Conservation (phyloP, 768 basidiomycete genomes). For the Termitomyces sp. region DNA sequence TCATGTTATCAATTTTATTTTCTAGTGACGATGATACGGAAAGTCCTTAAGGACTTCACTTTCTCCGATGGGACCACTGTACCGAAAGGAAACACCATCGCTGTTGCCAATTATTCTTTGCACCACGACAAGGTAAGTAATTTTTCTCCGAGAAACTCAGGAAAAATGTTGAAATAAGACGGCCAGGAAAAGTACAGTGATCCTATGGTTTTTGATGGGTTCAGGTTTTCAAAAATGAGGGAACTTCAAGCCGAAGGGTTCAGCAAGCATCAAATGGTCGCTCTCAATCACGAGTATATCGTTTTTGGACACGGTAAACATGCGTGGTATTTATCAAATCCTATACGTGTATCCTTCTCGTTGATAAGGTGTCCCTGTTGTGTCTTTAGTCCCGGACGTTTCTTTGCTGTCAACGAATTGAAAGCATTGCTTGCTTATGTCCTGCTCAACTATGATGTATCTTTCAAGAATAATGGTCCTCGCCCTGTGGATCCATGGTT, state of each 20-base stretch:
- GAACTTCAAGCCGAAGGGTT: constrained; percentile 16
- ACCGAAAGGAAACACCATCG: constrained; percentile 28
- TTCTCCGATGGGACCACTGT: constrained; percentile 38
- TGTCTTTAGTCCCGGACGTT: constrained; percentile 31
- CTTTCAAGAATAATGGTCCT: constrained; percentile 19
- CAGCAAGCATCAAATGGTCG: constrained; percentile 22
- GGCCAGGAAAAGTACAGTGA: constrained; percentile 10
- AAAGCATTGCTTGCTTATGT: constrained; percentile 36
- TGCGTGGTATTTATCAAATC: constrained; percentile 10
- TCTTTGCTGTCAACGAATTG: constrained; percentile 39
- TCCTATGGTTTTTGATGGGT: constrained; percentile 30
- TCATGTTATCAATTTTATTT: neutral
- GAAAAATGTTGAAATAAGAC: neutral
- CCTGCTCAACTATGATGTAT: constrained; percentile 34
- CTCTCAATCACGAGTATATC: constrained; percentile 18
- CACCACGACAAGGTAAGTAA: constrained; percentile 22
- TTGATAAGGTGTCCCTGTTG: neutral
- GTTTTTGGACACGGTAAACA: constrained; percentile 24
- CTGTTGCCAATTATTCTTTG: constrained; percentile 19
- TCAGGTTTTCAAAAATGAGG: constrained; percentile 27
- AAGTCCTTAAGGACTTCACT: constrained; percentile 29
- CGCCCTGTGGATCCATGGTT: constrained; percentile 12
- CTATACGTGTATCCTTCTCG: neutral
- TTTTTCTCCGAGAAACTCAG: neutral
- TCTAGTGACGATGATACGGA: constrained; percentile 20